Evolutionary conservation across 116 monocot species (phyloP), one percentile per base, ranked within the genome.

Genomic region (Posidonia oceanica): DNA sequence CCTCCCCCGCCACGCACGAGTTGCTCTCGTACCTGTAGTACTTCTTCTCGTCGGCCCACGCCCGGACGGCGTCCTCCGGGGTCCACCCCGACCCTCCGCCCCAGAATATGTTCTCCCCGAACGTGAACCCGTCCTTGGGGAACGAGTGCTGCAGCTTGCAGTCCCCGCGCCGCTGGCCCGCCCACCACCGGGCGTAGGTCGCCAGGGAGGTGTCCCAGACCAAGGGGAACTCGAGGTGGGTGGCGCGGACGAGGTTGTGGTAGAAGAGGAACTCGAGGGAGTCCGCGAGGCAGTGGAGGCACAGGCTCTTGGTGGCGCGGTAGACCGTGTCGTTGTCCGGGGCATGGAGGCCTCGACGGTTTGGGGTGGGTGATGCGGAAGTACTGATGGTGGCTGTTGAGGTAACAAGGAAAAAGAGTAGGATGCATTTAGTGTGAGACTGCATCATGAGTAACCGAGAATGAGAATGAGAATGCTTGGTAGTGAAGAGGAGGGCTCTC

Each of bases 91-190:
- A 36, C 17, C 80, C 84, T 3, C 61, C 42, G 42, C 84, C 84
- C 77, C 80, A 80, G 74, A 75, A 84, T 3, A 84, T 66, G 75
- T 80, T 80, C 75, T 84, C 80, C n/a, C 84, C 79, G 16, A 85
- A 67, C 56, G 39, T 36, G 82, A 82, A 85, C 54, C 73, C 76
- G 12, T 76, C 76, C n/a, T 73, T 71, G 44, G 84, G 84, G 69
- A 84, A 84, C 54, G 85, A 85, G 76, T 85, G 85, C 70, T 51
- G 56, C n/a, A 72, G 67, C 22, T 18, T 29, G 76, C 85, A 85
- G 71, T 85, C 85, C 11, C 29, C 73, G 21, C 57, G 68, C 14
- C 82, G 52, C 70, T 82, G 70, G 55, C 40, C 62, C 18, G 85
- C 85, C 85, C 85, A 85, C 79, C 74, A 71, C 11, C 63, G 60